Conservation (phyloP, 305 asterid species). For the Fraxinus nigra region DNA sequence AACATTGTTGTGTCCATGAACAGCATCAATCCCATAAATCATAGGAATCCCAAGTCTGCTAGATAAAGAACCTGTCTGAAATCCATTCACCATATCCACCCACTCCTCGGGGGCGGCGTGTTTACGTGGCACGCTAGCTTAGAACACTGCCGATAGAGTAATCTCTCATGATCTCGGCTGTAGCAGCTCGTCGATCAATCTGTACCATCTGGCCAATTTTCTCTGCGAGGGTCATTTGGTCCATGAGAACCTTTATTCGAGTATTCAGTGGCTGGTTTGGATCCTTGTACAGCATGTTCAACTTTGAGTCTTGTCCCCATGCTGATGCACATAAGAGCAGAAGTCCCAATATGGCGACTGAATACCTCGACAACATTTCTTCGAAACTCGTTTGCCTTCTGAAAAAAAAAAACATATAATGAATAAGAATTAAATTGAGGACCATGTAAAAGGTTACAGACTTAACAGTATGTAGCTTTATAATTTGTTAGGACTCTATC, state of each 20-base stretch:
- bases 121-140: slow-evolving; percentile 32
- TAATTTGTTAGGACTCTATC: background rate
- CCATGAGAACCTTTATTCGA: slow-evolving; percentile 30
- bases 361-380: slow-evolving; percentile 18
- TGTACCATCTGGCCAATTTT: slow-evolving; percentile 53
- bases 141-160: slow-evolving; percentile 41
- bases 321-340: background rate
- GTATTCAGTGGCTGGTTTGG: slow-evolving; percentile 27
- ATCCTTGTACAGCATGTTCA: slow-evolving; percentile 40
- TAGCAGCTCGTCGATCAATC: slow-evolving; percentile 28
- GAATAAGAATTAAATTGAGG: background rate
- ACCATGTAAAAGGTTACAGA: background rate
- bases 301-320: background rate
- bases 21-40: slow-evolving; percentile 52
- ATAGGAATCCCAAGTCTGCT: slow-evolving; percentile 43
- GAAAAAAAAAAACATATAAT: background rate
- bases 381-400: background rate
- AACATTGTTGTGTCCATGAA: slow-evolving; percentile 47
- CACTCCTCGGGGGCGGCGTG: slow-evolving; percentile 34
- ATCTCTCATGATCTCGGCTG: slow-evolving; percentile 31
- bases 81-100: slow-evolving; percentile 43
- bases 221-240: slow-evolving; percentile 41
- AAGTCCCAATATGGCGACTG: background rate
- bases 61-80: slow-evolving; percentile 37
- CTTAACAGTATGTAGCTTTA: background rate